Percentiles rank a stretch among this genome's conserved stretches.
Evolutionary conservation across 208 protist species (phyloP).

Genomic region (Leishmania martiniquensis): DNA sequence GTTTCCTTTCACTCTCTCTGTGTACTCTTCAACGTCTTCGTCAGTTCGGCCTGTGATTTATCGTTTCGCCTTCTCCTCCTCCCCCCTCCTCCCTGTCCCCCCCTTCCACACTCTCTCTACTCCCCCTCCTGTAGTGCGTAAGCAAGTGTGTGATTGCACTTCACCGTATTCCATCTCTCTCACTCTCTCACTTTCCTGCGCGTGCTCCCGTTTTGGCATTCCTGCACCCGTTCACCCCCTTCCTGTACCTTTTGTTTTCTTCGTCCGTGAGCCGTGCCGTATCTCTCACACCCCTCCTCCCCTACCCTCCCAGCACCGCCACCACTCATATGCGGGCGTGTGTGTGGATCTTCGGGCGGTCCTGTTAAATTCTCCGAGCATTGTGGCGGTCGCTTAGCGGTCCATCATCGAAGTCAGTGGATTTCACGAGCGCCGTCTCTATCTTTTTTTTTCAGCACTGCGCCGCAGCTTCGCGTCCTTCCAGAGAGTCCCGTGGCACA

Average conservation of each 20-base stretch:
- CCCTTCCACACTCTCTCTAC: no score
- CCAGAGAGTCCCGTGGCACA: no score
- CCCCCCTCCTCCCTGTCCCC: no score
- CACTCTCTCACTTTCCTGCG: neutral
- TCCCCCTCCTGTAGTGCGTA: conserved; percentile 5
- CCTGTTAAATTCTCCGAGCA: no score
- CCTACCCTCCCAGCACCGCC: neutral
- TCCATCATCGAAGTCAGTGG: neutral
- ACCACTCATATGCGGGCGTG: no score
- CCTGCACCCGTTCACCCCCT: neutral
- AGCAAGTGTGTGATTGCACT: neutral
- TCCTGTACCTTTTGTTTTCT: neutral
- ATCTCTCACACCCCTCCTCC: neutral
- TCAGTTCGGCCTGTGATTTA: neutral
- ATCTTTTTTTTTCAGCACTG: neutral
- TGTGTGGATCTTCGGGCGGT: no score
- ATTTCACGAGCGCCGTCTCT: neutral
- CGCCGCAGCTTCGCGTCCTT: neutral
- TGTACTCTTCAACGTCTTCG: neutral
- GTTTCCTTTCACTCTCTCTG: neutral
- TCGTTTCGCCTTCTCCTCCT: neutral
- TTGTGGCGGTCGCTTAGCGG: no score
- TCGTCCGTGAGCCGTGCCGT: neutral
- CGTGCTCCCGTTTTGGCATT: neutral
- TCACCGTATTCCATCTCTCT: conserved; percentile 9